phyloP scores from a whole-genome alignment of 2,329 filamentous ascomycete species.

The Gnomoniopsis smithogilvyi region DNA sequence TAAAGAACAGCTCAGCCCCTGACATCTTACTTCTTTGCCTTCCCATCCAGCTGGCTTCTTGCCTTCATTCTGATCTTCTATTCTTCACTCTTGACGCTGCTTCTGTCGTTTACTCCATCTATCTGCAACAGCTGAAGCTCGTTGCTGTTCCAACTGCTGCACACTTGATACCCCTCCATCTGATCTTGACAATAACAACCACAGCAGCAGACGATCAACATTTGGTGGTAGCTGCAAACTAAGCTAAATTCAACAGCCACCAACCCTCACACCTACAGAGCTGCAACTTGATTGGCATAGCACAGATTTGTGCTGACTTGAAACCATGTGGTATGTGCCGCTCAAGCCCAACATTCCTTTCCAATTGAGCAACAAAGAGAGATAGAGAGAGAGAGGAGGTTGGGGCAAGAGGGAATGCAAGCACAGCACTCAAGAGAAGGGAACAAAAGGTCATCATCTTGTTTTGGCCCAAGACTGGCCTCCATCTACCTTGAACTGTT shows the following conservation, averaged over 20 bases:
- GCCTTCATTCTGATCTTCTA: constrained; percentile 15
- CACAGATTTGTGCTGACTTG: constrained; percentile 21
- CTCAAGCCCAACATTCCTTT: not conserved
- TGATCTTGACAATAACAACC: constrained; percentile 3
- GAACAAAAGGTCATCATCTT: not conserved
- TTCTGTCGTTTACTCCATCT: constrained; percentile 1
- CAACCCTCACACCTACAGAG: not conserved
- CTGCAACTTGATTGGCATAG: not conserved
- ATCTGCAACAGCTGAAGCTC: constrained; percentile 8
- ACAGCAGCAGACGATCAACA: not conserved
- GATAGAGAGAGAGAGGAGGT: not conserved
- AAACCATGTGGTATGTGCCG: constrained; percentile 33
- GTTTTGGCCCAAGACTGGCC: not conserved
- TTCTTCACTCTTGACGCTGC: not conserved
- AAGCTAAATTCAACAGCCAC: not conserved
- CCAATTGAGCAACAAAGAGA: not conserved
- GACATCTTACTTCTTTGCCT: not conserved
- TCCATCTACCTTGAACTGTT: no score
- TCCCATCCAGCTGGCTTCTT: constrained; percentile 15
- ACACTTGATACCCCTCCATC: constrained; percentile 17
- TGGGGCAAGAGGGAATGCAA: not conserved
- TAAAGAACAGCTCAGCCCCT: constrained; percentile 20
- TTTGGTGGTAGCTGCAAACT: constrained; percentile 9
- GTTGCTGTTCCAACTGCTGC: not conserved
- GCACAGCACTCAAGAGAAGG: not conserved